Evolutionary conservation across 768 basidiomycete species (phyloP).

Genomic region (Termitomyces sp.): DNA sequence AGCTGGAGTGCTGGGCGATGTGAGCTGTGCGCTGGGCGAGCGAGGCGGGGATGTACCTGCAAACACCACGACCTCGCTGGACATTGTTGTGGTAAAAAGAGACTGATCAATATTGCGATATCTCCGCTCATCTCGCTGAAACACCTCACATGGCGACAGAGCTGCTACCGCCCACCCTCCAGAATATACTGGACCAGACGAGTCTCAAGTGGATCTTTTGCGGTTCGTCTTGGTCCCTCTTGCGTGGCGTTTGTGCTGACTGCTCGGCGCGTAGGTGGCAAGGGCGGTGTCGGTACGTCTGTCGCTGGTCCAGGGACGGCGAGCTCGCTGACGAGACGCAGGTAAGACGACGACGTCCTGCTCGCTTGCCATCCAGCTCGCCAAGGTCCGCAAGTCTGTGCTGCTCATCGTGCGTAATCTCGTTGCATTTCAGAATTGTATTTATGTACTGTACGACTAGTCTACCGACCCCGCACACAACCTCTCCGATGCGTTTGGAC

Average conservation of each 20-base stretch:
- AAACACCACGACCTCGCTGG: slow-evolving; percentile 27
- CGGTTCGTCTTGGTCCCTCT: slow-evolving; percentile 44
- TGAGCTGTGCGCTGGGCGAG: too few species aligned
- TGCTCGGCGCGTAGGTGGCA: slow-evolving; percentile 62
- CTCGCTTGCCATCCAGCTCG: slow-evolving; percentile 95
- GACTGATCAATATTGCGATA: not conserved
- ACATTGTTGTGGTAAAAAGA: slow-evolving; percentile 11
- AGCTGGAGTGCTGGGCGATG: slow-evolving; percentile 62
- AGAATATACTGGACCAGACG: slow-evolving; percentile 92
- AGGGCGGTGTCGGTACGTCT: slow-evolving; percentile 91
- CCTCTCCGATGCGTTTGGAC: slow-evolving; percentile 95
- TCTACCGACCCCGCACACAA: slow-evolving; percentile 99
- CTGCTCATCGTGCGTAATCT: slow-evolving; percentile 89
- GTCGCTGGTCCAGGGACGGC: not conserved
- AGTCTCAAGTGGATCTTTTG: slow-evolving; percentile 99
- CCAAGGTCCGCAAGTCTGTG: slow-evolving; percentile 88
- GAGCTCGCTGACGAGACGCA: slow-evolving; percentile 22
- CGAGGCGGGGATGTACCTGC: slow-evolving; percentile 22
- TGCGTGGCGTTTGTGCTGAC: slow-evolving; percentile 8
- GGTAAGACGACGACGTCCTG: slow-evolving; percentile 99
- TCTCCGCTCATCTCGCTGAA: not conserved
- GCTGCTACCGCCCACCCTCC: slow-evolving; percentile 76
- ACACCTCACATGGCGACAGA: slow-evolving; percentile 47
- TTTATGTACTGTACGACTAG: slow-evolving; percentile 32
- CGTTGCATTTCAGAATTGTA: too few species aligned